Conservation (phyloP, 164 flowering plant genomes). For the Umbilicus rupestris region DNA sequence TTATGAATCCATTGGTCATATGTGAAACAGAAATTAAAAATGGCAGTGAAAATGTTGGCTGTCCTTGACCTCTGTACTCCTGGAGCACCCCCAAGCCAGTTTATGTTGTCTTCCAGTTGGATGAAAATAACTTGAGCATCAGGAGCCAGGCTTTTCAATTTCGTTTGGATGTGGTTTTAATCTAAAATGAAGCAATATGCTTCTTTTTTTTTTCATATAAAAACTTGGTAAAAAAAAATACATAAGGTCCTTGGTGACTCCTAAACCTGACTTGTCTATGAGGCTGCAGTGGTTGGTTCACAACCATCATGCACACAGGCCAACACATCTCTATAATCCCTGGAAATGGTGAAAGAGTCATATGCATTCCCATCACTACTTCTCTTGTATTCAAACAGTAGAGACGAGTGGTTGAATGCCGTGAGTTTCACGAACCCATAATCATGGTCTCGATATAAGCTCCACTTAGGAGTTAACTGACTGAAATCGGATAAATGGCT, state of each 20-base stretch:
- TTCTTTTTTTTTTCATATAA: no score
- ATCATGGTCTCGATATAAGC: slow-evolving; percentile 53
- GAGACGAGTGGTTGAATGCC: slow-evolving; percentile 69
- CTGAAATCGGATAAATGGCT: slow-evolving; percentile 48
- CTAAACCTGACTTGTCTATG: slow-evolving; percentile 9
- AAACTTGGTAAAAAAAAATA: no score
- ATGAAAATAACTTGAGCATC: no score
- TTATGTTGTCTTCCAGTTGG: no score
- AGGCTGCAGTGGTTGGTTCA: slow-evolving; percentile 46
- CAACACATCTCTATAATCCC: slow-evolving; percentile 72
- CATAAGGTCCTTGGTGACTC: background rate
- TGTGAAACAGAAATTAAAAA: no score
- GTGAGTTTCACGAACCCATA: slow-evolving; percentile 77
- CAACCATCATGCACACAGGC: slow-evolving; percentile 66
- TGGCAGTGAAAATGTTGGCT: no score
- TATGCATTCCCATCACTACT: slow-evolving; percentile 72
- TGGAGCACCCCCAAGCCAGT: no score
- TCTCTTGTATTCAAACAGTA: slow-evolving; percentile 81
- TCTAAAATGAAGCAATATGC: no score
- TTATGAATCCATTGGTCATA: no score
- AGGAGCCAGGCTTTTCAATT: no score
- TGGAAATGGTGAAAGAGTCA: slow-evolving; percentile 76
- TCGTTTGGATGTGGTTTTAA: no score
- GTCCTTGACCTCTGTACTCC: no score
- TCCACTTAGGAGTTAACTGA: slow-evolving; percentile 41